Base-by-base conservation (phyloP, 2,329 filamentous ascomycete genomes). In the Botrytis fabae region DNA sequence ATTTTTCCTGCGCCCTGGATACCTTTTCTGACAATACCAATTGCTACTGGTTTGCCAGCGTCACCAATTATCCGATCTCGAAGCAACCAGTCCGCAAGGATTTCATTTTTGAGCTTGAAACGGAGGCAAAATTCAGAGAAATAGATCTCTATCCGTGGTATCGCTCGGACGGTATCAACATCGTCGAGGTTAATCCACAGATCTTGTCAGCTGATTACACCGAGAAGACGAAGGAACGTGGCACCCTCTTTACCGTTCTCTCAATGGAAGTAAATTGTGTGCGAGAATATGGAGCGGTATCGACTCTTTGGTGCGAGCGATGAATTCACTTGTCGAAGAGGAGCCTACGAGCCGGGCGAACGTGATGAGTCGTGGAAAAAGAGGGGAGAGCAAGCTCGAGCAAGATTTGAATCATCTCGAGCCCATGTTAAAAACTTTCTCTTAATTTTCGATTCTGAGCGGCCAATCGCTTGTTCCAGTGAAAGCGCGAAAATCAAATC, bases 21-120 rank as follows among this genome's bases (percentile, higher is more conserved):
- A 8, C 8, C 12, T 12, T 1, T 2, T n/a, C 1, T 32, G 7
- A n/a, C 44, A 3, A n/a, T 18, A 14, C 20, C 1, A 3, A n/a
- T 14, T 66, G 44, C 28, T 0, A 0, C 2, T 51, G 14, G 44
- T 2, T 1, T 5, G 7, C 1, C 20, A 3, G 7, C 3, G 0
- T 8, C 22, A 38, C 7, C 3, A 2, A 38, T 7, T 10, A 8
- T 25, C 20, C 44, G 7, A 38, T 48, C 32, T 9, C 44, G 28
- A n/a, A 42, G 7, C 44, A 66, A 9, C 63, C 32, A 48, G 14
- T 38, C 12, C 3, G 28, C 22, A 38, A 51, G 22, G 44, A 38
- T 4, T 51, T 65, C 14, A 2, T 14, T 2, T 65, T 51, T 5
- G 42, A 64, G 42, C 62, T 35, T 6, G 2, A 14, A 2, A 64